Evolutionary conservation across 108 stramenopile genomes (phyloP), one percentile per base, ranked within the genome.

Genomic region (Pseudonitzschia pungens): DNA sequence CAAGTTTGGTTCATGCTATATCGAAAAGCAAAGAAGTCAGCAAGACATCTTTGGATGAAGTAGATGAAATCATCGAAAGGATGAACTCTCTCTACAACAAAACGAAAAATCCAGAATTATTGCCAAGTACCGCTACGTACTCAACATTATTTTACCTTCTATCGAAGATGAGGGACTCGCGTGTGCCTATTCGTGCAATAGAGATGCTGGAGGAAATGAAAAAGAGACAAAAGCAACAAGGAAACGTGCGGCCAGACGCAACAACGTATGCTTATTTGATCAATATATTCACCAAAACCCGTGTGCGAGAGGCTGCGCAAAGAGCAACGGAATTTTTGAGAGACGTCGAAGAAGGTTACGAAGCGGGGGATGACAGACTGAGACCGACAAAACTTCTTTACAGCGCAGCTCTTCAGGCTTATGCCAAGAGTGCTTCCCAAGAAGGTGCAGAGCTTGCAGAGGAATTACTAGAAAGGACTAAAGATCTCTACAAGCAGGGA

Each of bases 401-500:
- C 58, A 69, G 59, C 42, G 74, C 80, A 9, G 68, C 76, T 5
- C 69, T 80, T 24, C 79, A 80, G 56, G 68, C 79, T 10, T 73
- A 71, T 57, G 79, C 79, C 48, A 80, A 80, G 64, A 74, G 65
- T 29, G 73, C 69, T 14, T 55, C 78, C 18, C 14, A 15, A 36
- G 60, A 73, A 63, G 69, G 73, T 21, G 73, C 74, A 2, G 44
- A 65, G 7, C 28, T 40, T 5, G 73, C 73, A 1, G 79, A 80
- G 53, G 10, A 27, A 40, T 52, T 80, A n/a, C 52, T 80, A 21
- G 62, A 58, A 36, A 59, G 79, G 21, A 80, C 77, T 0, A 71
- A 75, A 57, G 64, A 71, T 43, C 79, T 80, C 2, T 80, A 74
- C 67, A 65, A 74, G 36, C 54, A 69, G 54, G 79, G 79, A 10